phyloP scores from a whole-genome alignment of 768 basidiomycete species.

The Termitomyces sp. region DNA sequence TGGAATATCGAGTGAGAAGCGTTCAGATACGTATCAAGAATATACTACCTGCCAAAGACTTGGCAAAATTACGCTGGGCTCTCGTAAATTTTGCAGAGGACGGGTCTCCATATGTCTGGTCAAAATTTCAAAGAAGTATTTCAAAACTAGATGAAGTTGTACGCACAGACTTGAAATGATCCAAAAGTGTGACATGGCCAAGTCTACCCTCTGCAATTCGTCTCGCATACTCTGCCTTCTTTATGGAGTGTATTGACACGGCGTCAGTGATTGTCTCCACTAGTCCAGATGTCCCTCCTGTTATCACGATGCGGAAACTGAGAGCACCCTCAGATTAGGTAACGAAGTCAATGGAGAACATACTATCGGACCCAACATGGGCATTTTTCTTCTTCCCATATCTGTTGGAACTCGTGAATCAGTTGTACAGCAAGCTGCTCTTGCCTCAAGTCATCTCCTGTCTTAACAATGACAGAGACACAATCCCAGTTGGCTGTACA shows the following conservation, averaged over 20 bases:
- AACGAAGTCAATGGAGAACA: slow-evolving; percentile 13
- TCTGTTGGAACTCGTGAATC: slow-evolving; percentile 86
- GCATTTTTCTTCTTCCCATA: slow-evolving; percentile 94
- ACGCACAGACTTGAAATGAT: slow-evolving; percentile 85
- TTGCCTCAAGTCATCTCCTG: slow-evolving; percentile 92
- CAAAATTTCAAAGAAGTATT: background rate
- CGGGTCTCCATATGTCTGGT: slow-evolving; percentile 84
- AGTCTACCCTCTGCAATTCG: slow-evolving; percentile 74
- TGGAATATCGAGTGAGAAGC: slow-evolving; percentile 6
- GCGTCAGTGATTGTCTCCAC: slow-evolving; percentile 99
- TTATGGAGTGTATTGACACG: slow-evolving; percentile 98
- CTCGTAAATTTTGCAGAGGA: slow-evolving; percentile 81
- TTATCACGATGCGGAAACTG: slow-evolving; percentile 92
- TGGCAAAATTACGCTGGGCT: slow-evolving; percentile 92
- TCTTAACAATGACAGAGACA: slow-evolving; percentile 97
- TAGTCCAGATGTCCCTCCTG: slow-evolving; percentile 86
- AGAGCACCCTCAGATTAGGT: background rate
- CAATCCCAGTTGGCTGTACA: slow-evolving; percentile 74
- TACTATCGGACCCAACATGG: slow-evolving; percentile 93
- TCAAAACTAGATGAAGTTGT: background rate
- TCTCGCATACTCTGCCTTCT: slow-evolving; percentile 96
- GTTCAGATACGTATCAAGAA: background rate
- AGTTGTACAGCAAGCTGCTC: slow-evolving; percentile 97
- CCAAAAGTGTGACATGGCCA: slow-evolving; percentile 83
- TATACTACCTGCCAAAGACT: slow-evolving; percentile 72